Percentiles rank a stretch among this genome's conserved stretches.
phyloP scores from a whole-genome alignment of 768 basidiomycete genomes.

The Boletus subcaerulescens region DNA sequence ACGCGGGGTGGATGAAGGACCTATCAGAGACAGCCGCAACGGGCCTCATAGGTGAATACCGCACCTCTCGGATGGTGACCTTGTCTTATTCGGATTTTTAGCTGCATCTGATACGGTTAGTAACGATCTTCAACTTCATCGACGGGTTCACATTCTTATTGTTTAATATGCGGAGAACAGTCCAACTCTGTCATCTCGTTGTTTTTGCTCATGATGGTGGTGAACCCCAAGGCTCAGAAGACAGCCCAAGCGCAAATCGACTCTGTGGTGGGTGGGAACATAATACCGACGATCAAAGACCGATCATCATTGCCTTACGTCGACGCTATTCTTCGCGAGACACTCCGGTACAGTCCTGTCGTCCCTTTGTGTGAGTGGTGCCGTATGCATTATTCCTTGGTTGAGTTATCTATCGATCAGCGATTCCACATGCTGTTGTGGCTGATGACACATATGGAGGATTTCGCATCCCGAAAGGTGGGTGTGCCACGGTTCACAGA shows the following conservation, averaged over 20 bases:
- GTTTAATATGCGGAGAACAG: constrained; percentile 7
- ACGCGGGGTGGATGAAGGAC: constrained; percentile 8
- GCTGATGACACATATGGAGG: constrained; percentile 44
- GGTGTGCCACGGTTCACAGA: neutral
- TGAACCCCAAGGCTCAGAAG: constrained; percentile 12
- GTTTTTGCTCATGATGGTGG: constrained; percentile 21
- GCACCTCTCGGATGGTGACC: neutral
- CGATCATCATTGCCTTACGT: constrained; percentile 19
- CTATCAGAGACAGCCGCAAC: constrained; percentile 24
- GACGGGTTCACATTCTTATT: neutral
- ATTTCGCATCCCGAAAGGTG: constrained; percentile 49
- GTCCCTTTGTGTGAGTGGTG: constrained; percentile 13
- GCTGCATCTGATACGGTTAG: constrained; percentile 23
- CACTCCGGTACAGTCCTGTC: constrained; percentile 13
- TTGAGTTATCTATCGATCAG: constrained; percentile 4
- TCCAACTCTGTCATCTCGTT: constrained; percentile 23
- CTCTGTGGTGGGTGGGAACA: constrained; percentile 10
- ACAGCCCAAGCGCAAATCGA: constrained; percentile 25
- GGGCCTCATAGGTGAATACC: constrained; percentile 14
- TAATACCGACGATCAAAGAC: constrained; percentile 15
- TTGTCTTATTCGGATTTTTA: constrained; percentile 4
- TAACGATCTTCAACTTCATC: neutral
- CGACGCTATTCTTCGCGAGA: constrained; percentile 21
- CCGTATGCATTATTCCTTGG: neutral
- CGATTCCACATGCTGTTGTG: constrained; percentile 32